A percentile compares a stretch with the other conserved stretches of the same genome.
phyloP scores from a whole-genome alignment of 805 yeast genomes.

The Wickerhamiella azymoides region DNA sequence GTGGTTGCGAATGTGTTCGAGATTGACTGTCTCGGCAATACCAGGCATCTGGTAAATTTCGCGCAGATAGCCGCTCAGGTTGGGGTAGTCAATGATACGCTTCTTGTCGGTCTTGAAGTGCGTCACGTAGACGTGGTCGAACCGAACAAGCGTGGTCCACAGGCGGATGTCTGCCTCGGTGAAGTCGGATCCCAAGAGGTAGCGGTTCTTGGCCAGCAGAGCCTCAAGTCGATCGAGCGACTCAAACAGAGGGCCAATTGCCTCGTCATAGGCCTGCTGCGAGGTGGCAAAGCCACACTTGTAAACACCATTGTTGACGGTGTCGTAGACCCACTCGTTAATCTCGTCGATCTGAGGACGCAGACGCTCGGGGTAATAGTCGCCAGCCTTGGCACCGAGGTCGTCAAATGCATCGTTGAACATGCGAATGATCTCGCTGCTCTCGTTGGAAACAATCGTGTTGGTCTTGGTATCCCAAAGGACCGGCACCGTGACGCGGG shows the following conservation, averaged over 20 bases:
- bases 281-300: slow-evolving; percentile 79
- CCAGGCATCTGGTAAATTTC: slow-evolving; percentile 58
- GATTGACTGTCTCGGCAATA: slow-evolving; percentile 65
- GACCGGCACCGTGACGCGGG: slow-evolving; percentile 85
- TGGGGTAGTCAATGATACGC: slow-evolving; percentile 65
- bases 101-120: slow-evolving; percentile 88
- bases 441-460: slow-evolving; percentile 84
- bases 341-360: slow-evolving; percentile 53
- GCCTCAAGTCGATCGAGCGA: slow-evolving; percentile 34
- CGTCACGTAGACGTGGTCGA: slow-evolving; percentile 87
- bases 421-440: slow-evolving; percentile 78
- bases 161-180: slow-evolving; percentile 89
- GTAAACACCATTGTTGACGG: slow-evolving; percentile 85
- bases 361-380: slow-evolving; percentile 48
- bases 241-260: slow-evolving; percentile 52
- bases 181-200: slow-evolving; percentile 46
- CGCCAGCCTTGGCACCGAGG: slow-evolving; percentile 34
- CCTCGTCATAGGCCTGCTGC: slow-evolving; percentile 67
- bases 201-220: slow-evolving; percentile 27
- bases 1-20: slow-evolving; percentile 82
- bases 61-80: slow-evolving; percentile 64
- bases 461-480: slow-evolving; percentile 75
- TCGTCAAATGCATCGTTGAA: slow-evolving; percentile 57
- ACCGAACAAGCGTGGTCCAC: slow-evolving; percentile 75
- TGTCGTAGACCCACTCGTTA: slow-evolving; percentile 71